Percentiles rank a stretch among this genome's conserved stretches.
phyloP scores from a whole-genome alignment of 495 filamentous ascomycete species.

The Podospora comata region DNA sequence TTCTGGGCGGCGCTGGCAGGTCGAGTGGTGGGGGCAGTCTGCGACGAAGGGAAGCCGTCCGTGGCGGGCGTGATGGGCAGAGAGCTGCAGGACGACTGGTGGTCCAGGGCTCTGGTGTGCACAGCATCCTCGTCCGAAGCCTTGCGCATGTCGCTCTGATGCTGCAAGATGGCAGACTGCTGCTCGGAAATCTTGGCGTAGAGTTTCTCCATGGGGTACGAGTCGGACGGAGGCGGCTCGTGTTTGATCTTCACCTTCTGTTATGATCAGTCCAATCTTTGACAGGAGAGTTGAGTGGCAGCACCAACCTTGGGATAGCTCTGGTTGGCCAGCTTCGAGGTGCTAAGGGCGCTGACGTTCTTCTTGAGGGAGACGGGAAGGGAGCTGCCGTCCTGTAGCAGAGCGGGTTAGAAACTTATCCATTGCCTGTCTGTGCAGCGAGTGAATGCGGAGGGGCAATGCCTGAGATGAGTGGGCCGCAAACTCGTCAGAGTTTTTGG shows the following conservation, averaged over 20 bases:
- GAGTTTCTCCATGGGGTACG: constrained; percentile 56
- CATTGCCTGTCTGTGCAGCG: not conserved
- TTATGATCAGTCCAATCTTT: constrained; percentile 34
- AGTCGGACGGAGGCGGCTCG: constrained; percentile 37
- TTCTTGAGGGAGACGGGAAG: constrained; percentile 37
- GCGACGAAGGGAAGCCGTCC: constrained; percentile 46
- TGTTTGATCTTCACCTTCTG: constrained; percentile 50
- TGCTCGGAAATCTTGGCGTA: constrained; percentile 68
- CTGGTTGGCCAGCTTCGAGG: constrained; percentile 51
- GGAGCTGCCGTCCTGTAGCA: constrained; percentile 10
- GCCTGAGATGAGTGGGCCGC: constrained; percentile 17
- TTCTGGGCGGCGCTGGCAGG: constrained; percentile 44
- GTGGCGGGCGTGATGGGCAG: constrained; percentile 57
- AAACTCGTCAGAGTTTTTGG: constrained; percentile 28
- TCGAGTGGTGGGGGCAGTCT: constrained; percentile 43
- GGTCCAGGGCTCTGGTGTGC: constrained; percentile 39
- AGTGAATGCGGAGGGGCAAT: constrained; percentile 1
- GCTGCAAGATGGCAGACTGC: constrained; percentile 53
- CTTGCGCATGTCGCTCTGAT: constrained; percentile 46
- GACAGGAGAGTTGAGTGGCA: not conserved
- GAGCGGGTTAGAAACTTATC: not conserved
- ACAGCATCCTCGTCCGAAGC: constrained; percentile 41
- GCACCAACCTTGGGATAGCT: constrained; percentile 41
- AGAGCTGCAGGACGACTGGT: constrained; percentile 49
- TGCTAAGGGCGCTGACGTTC: constrained; percentile 41